Evolutionary conservation across 176 grass and related monocot species (phyloP), one percentile per base, ranked within the genome.

Genomic region (Eragrostis nindensis): DNA sequence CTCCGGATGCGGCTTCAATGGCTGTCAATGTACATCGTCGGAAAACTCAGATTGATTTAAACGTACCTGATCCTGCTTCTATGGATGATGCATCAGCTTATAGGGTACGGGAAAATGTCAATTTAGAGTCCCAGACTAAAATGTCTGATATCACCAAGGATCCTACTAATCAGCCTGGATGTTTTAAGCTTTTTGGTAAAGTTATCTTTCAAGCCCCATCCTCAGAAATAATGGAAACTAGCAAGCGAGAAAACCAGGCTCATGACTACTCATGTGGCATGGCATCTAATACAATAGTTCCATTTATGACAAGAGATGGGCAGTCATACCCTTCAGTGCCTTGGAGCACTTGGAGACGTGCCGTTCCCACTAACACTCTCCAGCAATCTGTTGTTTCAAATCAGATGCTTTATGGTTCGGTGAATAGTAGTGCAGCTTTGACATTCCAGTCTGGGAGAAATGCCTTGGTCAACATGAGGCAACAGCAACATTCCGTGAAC

Each of bases 141-240:
- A 39, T 36, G 41, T 29, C 43, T 29, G 56, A 80, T 17, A 66
- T 39, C 29, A 42, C 62, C 47, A 55, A 44, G 8, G 9, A 77
- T 38, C 81, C 36, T 43, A 74, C 52, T 64, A 47, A 86, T 39
- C 32, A 53, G 48, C 53, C 84, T 4, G 67, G 76, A 21, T 72
- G 81, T 75, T 70, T 90, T 27, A 83, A 71, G 61, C 85, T 93
- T 13, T 93, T 93, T 70, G 91, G 91, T 56, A 74, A 82, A 85
- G 81, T 87, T 53, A 77, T 93, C 29, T 75, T 57, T 74, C 66
- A 78, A 75, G 32, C 76, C 7, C 70, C 12, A 62, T 36, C 55
- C 90, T 17, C 32, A 36, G 32, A 36, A 36, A 36, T 36, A 36
- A 36, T 2, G 32, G 32, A 36, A 36, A 36, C 32, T 36, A 2